Conservation (phyloP, 768 basidiomycete species). For the Lyophyllum shimeji region DNA sequence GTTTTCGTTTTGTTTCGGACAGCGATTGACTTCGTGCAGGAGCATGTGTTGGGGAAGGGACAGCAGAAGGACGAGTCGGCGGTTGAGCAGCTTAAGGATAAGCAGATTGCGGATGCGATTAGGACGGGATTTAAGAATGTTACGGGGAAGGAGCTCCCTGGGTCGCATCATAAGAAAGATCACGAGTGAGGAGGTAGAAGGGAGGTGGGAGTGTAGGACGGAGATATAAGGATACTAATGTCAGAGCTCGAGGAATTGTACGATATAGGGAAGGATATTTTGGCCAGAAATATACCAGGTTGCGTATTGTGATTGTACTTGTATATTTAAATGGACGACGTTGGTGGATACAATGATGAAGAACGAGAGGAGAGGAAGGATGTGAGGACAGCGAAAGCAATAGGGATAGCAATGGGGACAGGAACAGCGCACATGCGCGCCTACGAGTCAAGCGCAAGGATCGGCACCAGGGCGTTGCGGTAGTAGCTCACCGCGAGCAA, state of each 20-base stretch:
- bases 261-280: background rate
- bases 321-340: background rate
- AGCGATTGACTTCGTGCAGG: background rate
- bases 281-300: background rate
- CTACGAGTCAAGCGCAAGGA: background rate
- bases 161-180: background rate
- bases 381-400: background rate
- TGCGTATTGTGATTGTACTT: background rate
- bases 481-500: background rate
- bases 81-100: constrained; percentile 41
- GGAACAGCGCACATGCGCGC: background rate
- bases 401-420: background rate
- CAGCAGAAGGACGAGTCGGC: constrained; percentile 21
- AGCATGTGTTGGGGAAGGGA: background rate
- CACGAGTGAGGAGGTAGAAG: background rate
- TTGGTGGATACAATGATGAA: background rate
- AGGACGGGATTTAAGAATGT: constrained; percentile 30
- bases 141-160: constrained; percentile 39
- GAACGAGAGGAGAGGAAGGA: too few relatives aligned
- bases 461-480: background rate
- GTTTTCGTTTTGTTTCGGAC: too few relatives aligned
- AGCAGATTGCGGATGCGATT: constrained; percentile 40
- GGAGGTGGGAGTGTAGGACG: background rate
- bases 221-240: background rate
- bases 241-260: background rate